A percentile compares a stretch with the other conserved stretches of the same genome.
phyloP scores from a whole-genome alignment of 2,329 filamentous ascomycete genomes.

The Trichothecium sympodiale region DNA sequence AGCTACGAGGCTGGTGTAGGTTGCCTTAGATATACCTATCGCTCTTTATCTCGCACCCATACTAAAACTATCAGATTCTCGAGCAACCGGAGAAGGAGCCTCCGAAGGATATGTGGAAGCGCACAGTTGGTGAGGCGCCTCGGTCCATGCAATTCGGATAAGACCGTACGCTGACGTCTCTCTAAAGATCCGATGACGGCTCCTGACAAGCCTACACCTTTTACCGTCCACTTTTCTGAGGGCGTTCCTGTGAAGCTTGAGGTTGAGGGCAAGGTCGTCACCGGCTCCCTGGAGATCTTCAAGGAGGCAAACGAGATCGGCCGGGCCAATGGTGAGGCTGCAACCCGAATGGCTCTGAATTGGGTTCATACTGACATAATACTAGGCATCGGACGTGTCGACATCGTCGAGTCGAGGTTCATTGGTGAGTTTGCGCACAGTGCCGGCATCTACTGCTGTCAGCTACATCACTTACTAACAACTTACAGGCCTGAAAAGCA shows the following conservation, averaged over 20 bases:
- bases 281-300: conserved; percentile 55
- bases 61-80: conserved; percentile 30
- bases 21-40: conserved; percentile 28
- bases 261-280: conserved; percentile 26
- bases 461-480: conserved; percentile 4
- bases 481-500: conserved; percentile 9
- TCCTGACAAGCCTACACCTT: conserved; percentile 51
- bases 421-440: conserved; percentile 5
- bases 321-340: conserved; percentile 3
- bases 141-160: neutral
- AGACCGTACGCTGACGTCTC: conserved; percentile 7
- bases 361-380: conserved; percentile 4
- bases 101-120: conserved; percentile 62
- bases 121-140: conserved; percentile 24
- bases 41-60: conserved; percentile 21
- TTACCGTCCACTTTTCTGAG: conserved; percentile 56
- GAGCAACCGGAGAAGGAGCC: conserved; percentile 45
- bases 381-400: conserved; percentile 9
- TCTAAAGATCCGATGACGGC: conserved; percentile 44
- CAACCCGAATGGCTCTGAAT: neutral
- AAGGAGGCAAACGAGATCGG: conserved; percentile 50
- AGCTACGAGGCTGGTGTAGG: conserved; percentile 60
- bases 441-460: conserved; percentile 2
- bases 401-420: conserved; percentile 11
- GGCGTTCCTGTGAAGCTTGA: conserved; percentile 56